A percentile compares a stretch with the other conserved stretches of the same genome.
Conservation (phyloP, 331 rosid species). For the Saraca asoca region DNA sequence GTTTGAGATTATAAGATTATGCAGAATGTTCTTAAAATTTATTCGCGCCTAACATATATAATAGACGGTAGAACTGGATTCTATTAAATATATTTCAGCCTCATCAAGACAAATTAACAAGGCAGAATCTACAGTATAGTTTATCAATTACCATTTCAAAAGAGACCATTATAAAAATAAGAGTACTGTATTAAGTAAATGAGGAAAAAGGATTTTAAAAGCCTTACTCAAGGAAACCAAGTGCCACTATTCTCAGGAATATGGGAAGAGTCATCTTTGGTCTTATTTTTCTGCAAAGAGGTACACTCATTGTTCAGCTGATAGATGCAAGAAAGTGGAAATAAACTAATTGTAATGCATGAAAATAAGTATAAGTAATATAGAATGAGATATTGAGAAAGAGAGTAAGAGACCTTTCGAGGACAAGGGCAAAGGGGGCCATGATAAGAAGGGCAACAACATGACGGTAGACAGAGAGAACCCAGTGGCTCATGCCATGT, state of each 20-base stretch:
- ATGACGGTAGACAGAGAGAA: conserved; percentile 87
- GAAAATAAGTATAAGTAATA: not conserved
- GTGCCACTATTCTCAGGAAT: conserved; percentile 67
- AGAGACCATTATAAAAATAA: too few species aligned
- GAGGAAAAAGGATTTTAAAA: conserved; percentile 11
- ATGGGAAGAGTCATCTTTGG: conserved; percentile 81
- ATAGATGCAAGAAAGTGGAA: not conserved
- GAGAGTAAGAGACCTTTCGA: conserved; percentile 62
- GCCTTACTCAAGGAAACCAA: conserved; percentile 87
- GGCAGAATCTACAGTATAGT: conserved; percentile 1
- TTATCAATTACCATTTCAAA: not conserved
- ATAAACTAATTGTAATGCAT: too few species aligned
- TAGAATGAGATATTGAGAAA: not conserved
- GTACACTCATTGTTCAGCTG: conserved; percentile 1
- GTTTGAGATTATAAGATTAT: conserved; percentile 19
- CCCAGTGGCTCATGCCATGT: conserved; percentile 89
- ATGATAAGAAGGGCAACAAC: conserved; percentile 66
- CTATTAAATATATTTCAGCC: too few species aligned
- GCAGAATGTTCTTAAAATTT: conserved; percentile 7
- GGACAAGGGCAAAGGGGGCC: conserved; percentile 75
- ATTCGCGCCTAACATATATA: too few species aligned
- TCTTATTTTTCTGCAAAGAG: conserved; percentile 65
- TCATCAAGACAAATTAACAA: not conserved
- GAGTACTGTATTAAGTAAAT: too few species aligned
- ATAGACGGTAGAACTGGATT: too few species aligned